Evolutionary conservation across 2,329 filamentous ascomycete species (phyloP).

Genomic region (Alternaria sp.): DNA sequence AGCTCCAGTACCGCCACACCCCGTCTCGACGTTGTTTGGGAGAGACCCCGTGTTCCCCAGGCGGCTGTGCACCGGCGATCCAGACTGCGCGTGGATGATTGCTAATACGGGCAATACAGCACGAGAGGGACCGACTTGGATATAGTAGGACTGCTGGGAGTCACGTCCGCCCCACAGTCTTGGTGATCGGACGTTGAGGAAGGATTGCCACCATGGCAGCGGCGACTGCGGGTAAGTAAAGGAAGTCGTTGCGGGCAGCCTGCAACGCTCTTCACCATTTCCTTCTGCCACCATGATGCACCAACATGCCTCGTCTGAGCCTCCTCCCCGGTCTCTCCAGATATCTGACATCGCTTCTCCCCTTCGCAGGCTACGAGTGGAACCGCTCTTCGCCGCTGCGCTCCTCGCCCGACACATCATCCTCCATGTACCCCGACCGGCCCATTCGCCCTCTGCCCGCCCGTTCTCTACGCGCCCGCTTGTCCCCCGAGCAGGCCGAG

Average conservation of each 20-base stretch:
- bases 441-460: conserved; percentile 92
- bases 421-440: conserved; percentile 83
- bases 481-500: conserved; percentile 83
- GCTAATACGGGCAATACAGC: conserved; percentile 27
- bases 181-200: conserved; percentile 29
- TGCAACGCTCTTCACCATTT: conserved; percentile 28
- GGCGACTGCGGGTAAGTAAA: conserved; percentile 50
- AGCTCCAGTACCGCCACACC: conserved; percentile 18
- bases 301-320: conserved; percentile 22
- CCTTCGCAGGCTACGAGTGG: conserved; percentile 50
- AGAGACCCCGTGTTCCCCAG: not conserved
- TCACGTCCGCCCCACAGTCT: conserved; percentile 13
- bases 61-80: not conserved
- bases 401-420: conserved; percentile 71
- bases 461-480: conserved; percentile 82
- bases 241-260: conserved; percentile 26
- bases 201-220: conserved; percentile 47
- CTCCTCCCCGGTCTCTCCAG: conserved; percentile 32
- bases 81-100: conserved; percentile 2
- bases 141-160: conserved; percentile 15
- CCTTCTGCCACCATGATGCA: conserved; percentile 25
- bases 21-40: not conserved
- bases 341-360: conserved; percentile 45
- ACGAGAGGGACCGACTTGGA: conserved; percentile 14
- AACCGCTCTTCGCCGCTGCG: conserved; percentile 49